Base-by-base conservation (phyloP, 2,329 filamentous ascomycete genomes). In the Lachnum nothofagi region DNA sequence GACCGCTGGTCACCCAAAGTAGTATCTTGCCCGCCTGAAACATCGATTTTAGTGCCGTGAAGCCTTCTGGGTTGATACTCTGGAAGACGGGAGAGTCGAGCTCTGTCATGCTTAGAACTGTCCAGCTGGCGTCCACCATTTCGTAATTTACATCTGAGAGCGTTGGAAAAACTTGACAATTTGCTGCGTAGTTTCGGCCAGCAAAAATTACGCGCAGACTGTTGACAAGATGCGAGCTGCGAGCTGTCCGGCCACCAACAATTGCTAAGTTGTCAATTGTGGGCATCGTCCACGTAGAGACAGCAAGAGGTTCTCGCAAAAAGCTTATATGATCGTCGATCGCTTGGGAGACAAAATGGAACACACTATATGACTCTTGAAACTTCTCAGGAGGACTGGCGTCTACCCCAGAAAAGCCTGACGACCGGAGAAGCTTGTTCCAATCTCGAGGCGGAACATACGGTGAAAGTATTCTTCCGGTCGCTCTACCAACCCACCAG, bases 291-390 rank as follows among this genome's bases (percentile, higher is more conserved):
- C 10, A 17, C 27, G 40, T 4, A 42, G 44, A 8, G 2, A 46
- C 24, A 3, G 46, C 45, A 5, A 67, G 44, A 2, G 67, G 65
- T 5, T 60, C 42, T 6, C 64, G 61, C 14, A 67, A 44, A 22
- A 63, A 59, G 3, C 43, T 42, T 6, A 67, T 33, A 2, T 50
- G 53, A 4, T 60, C 50, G 49, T 69, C 62, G 2, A 68, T 58
- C 2, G 68, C 68, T 40, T 69, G 67, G 0, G 64, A 53, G 1
- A 63, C 39, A 33, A 68, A 58, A 3, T 66, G 53, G 3, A 60
- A 58, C 9, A 59, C 16, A 16, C 8, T 24, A 24, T 19, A 8
- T 5, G 56, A 0, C 37, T 35, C 31, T 10, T n/a, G n/a, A 31
- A 19, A 16, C 19, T 8, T 8, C 7, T 24, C 7, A 10, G 52